These are phyloP conservation scores for Scleroderma bovista DNA, from an alignment of 768 basidiomycete genomes.

Conservation along the genomic window DNA sequence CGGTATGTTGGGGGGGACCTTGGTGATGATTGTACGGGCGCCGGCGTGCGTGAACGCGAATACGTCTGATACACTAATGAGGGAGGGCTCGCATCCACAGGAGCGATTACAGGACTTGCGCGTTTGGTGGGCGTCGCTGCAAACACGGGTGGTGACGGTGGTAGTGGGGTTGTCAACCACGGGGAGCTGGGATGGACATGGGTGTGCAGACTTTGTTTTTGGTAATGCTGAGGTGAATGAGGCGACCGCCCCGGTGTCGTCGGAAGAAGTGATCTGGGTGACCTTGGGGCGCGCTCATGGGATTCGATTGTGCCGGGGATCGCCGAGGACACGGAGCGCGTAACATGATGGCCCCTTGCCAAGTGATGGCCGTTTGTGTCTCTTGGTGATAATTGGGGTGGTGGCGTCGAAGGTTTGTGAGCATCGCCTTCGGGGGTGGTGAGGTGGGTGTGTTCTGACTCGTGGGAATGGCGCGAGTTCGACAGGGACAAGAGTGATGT, in stretches of 20 bases:
- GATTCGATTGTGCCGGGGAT: slow-evolving; percentile 7
- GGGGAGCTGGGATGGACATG: slow-evolving; percentile 17
- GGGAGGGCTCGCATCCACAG: slow-evolving; percentile 14
- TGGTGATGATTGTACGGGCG: slow-evolving; percentile 1
- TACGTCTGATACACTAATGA: slow-evolving; percentile 10
- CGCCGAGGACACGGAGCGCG: slow-evolving; percentile 11
- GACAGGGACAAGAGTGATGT: slow-evolving; percentile 28
- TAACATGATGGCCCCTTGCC: slow-evolving; percentile 6
- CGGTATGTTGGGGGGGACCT: background rate
- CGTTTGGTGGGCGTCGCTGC: slow-evolving; percentile 26
- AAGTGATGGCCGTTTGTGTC: background rate
- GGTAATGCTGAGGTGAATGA: slow-evolving; percentile 15
- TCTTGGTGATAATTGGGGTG: slow-evolving; percentile 1
- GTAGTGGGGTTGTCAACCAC: slow-evolving; percentile 24
- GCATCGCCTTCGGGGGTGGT: slow-evolving; percentile 19
- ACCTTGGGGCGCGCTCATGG: slow-evolving; percentile 2
- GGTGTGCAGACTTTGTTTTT: slow-evolving; percentile 7
- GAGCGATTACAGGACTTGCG: slow-evolving; percentile 16
- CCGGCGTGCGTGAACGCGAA: slow-evolving; percentile 1
- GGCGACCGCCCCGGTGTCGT: slow-evolving; percentile 10
- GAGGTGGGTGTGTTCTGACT: slow-evolving; percentile 21
- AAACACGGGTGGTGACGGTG: slow-evolving; percentile 24
- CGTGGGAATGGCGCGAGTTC: slow-evolving; percentile 18
- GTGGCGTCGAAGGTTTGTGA: slow-evolving; percentile 1
- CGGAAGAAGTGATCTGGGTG: slow-evolving; percentile 15